Evolutionary conservation across 2,329 filamentous ascomycete species (phyloP), one percentile per base, ranked within the genome.

Genomic region (Hawksworthiomyces lignivorus): DNA sequence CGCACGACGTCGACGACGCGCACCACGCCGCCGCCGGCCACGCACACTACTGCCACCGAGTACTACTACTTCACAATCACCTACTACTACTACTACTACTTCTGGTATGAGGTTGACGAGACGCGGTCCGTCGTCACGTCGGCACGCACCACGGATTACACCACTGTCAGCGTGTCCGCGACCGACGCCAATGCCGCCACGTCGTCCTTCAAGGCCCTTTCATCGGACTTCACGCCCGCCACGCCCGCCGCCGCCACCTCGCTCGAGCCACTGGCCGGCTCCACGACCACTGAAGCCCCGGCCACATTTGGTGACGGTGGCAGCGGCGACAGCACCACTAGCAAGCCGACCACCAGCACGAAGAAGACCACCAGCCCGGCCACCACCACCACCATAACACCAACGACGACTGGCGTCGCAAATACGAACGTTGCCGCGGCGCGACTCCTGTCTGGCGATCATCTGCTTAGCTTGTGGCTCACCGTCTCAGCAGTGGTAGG

Each of bases 11-110:
- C 43, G 18, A 48, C 45, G 5, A 42, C 46, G n/a, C 22, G 27
- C 26, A 43, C 41, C 11, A 50, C 52, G 10, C 40, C 46, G 24
- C 24, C 39, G 15, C 2, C 38, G 10, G 7, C 31, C 7, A 50
- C 50, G 17, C 29, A n/a, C 19, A 40, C 43, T 5, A 29, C 34
- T 2, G 6, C 40, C 14, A 4, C 26, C 10, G 48, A 48, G 15
- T 48, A 42, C 45, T 55, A 55, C 38, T 51, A 50, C 44, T 54
- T 50, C 36, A 54, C 51, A 15, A 36, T 50, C 18, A 52, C 49
- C 22, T 54, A 48, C 47, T 50, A 41, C 22, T 55, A 54, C 45
- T 54, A 49, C 30, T 54, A 50, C 38, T 55, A 56, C 47, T 55
- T 49, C 49, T 51, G 44, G 39, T 52, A 48, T 48, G 37, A 18